Conservation (phyloP, 352 stramenopile species). For the Peronospora destructor region DNA sequence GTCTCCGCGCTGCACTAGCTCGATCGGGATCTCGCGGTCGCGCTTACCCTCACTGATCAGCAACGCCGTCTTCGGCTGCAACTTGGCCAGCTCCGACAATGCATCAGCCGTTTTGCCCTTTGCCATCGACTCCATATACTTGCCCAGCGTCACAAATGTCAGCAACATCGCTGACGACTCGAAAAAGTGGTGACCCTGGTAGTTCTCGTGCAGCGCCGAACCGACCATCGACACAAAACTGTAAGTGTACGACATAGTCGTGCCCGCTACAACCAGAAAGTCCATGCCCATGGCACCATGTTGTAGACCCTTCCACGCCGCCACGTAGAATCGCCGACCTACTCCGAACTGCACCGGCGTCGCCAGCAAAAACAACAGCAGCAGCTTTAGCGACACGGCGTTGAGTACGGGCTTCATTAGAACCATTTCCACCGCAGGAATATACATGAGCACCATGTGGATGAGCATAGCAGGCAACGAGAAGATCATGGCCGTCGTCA, state of each 20-base stretch:
- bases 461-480: conserved; percentile 80
- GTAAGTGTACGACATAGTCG: conserved; percentile 83
- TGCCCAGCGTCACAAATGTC: conserved; percentile 82
- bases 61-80: conserved; percentile 75
- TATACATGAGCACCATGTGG: conserved; percentile 84
- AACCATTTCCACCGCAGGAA: conserved; percentile 51
- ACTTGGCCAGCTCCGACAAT: conserved; percentile 57
- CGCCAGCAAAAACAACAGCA: conserved; percentile 79
- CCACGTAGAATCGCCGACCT: conserved; percentile 73
- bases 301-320: conserved; percentile 71
- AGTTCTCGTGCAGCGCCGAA: conserved; percentile 47
- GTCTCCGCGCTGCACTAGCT: conserved; percentile 78
- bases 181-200: conserved; percentile 83
- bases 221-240: conserved; percentile 75
- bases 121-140: conserved; percentile 85
- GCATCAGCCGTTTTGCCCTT: conserved; percentile 81
- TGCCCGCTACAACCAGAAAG: conserved; percentile 80
- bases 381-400: conserved; percentile 61
- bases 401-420: conserved; percentile 76
- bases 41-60: conserved; percentile 44
- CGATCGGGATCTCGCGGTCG: conserved; percentile 72
- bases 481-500: conserved; percentile 75
- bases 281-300: conserved; percentile 88
- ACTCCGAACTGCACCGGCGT: conserved; percentile 84
- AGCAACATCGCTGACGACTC: conserved; percentile 82